Conservation (phyloP, 768 basidiomycete species). For the Phylloporus scabripes region DNA sequence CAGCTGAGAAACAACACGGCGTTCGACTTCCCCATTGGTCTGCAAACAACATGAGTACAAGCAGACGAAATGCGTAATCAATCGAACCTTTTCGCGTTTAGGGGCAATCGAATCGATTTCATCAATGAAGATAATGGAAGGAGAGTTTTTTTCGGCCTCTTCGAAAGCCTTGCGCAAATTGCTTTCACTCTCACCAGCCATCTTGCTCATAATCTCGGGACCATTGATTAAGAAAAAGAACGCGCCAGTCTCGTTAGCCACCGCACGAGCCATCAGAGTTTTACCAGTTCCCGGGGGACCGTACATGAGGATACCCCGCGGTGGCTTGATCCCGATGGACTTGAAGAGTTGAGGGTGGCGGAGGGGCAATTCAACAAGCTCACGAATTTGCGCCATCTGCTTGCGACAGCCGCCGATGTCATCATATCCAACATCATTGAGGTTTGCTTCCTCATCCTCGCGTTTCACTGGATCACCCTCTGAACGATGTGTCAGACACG, state of each 20-base stretch:
- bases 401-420: conserved; percentile 99
- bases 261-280: conserved; percentile 98
- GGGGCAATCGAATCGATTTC: conserved; percentile 99
- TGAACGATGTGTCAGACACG: conserved; percentile 24
- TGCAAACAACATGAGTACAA: conserved; percentile 25
- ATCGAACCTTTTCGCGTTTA: conserved; percentile 92
- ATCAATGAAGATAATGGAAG: conserved; percentile 99
- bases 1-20: conserved; percentile 97
- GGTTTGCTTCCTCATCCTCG: conserved; percentile 96
- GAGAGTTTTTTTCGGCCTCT: conserved; percentile 99
- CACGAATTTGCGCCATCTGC: conserved; percentile 99
- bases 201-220: conserved; percentile 99
- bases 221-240: conserved; percentile 99
- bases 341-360: conserved; percentile 99
- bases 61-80: neutral
- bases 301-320: conserved; percentile 97
- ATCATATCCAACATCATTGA: conserved; percentile 97
- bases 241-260: conserved; percentile 98
- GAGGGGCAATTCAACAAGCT: conserved; percentile 95
- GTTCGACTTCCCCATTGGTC: conserved; percentile 99
- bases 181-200: conserved; percentile 98
- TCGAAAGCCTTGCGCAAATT: conserved; percentile 98
- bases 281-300: conserved; percentile 99
- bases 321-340: conserved; percentile 99
- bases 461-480: conserved; percentile 99